Conservation (phyloP, 2,329 filamentous ascomycete species). For the Zelopaecilomyces penicillatus region DNA sequence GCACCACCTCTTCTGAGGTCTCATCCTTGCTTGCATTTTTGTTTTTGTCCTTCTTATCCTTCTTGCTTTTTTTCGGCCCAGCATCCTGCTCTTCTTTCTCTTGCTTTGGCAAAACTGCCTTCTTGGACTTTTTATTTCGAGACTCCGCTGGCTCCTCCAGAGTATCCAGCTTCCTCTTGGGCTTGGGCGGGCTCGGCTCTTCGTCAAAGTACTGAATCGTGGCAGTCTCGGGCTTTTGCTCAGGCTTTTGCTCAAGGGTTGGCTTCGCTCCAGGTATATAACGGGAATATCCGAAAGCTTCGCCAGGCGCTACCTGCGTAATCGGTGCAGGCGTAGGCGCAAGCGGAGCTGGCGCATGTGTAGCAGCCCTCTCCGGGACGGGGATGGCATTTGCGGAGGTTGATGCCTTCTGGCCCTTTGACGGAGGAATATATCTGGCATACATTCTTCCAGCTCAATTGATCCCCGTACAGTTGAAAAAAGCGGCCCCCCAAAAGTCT, state of each 20-base stretch:
- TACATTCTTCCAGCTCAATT: slow-evolving; percentile 27
- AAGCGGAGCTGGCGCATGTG: slow-evolving; percentile 4
- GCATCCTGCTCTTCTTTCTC: slow-evolving; percentile 6
- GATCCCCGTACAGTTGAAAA: slow-evolving; percentile 5
- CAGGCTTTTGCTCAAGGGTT: background rate
- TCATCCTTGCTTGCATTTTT: slow-evolving; percentile 15
- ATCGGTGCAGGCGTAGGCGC: slow-evolving; percentile 4
- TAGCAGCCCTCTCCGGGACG: background rate
- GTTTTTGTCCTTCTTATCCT: slow-evolving; percentile 9
- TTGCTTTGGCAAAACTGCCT: slow-evolving; percentile 1
- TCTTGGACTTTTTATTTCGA: slow-evolving; percentile 28
- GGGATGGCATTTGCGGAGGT: slow-evolving; percentile 2
- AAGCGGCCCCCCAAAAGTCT: slow-evolving; percentile 9
- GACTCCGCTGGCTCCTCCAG: slow-evolving; percentile 19
- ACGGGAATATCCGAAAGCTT: slow-evolving; percentile 29
- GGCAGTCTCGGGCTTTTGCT: slow-evolving; percentile 4
- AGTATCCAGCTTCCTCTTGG: slow-evolving; percentile 30
- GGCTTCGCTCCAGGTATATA: slow-evolving; percentile 30
- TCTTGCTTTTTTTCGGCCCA: slow-evolving; percentile 13
- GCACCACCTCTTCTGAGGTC: slow-evolving; percentile 5
- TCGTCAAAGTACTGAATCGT: slow-evolving; percentile 21
- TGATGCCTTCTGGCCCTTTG: slow-evolving; percentile 15
- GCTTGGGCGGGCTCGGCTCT: slow-evolving; percentile 14
- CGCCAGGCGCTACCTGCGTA: slow-evolving; percentile 4
- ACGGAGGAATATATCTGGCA: slow-evolving; percentile 33